Conservation (phyloP, 2,329 filamentous ascomycete genomes). For the Alternaria metachromatica region DNA sequence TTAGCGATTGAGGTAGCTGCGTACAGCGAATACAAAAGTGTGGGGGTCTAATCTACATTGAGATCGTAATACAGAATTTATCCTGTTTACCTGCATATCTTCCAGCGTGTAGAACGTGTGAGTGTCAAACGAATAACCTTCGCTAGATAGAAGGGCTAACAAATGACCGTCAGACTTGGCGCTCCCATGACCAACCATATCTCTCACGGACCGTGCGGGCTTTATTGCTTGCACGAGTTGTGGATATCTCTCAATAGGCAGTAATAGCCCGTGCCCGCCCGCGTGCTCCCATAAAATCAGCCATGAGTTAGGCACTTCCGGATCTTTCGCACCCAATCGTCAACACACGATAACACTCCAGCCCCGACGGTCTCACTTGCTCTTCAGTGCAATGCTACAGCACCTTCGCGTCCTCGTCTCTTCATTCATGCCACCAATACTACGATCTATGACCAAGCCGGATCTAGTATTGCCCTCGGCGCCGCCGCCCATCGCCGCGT, state of each 20-base stretch:
- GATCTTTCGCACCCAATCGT: background rate
- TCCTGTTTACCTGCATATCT: background rate
- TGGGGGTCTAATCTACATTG: background rate
- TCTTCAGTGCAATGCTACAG: background rate
- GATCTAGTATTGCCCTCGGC: background rate
- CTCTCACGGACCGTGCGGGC: background rate
- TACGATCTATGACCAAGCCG: background rate
- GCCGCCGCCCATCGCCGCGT: background rate
- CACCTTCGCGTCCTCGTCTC: background rate
- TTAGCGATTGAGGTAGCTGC: background rate
- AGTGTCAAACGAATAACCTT: background rate
- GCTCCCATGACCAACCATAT: background rate
- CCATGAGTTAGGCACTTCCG: background rate
- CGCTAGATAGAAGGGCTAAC: background rate
- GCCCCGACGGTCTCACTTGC: background rate
- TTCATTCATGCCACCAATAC: background rate
- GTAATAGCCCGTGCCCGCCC: background rate
- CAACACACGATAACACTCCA: background rate
- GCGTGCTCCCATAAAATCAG: background rate
- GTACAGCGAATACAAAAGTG: background rate
- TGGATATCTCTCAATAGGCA: background rate
- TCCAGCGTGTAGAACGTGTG: background rate
- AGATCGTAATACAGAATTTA: background rate
- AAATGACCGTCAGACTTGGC: background rate
- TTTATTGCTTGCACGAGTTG: background rate